These are phyloP conservation scores for Lipomyces mesembrius DNA, from an alignment of 805 yeast species.

Conservation along the genomic window DNA sequence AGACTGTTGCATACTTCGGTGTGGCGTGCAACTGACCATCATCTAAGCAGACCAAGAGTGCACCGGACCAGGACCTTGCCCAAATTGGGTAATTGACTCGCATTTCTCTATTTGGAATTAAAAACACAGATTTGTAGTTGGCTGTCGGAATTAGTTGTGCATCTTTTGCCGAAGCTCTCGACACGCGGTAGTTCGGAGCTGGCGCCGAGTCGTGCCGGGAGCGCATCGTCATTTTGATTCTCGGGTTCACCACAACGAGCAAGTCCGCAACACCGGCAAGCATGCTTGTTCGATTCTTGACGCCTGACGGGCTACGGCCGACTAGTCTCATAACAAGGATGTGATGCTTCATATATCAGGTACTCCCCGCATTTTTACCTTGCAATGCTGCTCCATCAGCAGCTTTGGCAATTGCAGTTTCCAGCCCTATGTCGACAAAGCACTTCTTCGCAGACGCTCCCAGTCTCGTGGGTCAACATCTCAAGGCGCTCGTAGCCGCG, in stretches of 20 bases:
- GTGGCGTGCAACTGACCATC: too few species aligned
- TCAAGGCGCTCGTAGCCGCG: constrained; percentile 59
- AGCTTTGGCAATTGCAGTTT: neutral
- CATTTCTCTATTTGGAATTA: too few species aligned
- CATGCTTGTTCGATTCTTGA: neutral
- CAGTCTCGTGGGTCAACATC: constrained; percentile 48
- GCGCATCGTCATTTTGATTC: neutral
- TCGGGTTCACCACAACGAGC: neutral
- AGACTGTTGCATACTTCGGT: too few species aligned
- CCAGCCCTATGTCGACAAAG: constrained; percentile 36
- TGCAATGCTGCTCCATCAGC: neutral
- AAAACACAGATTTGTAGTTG: too few species aligned
- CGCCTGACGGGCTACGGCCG: neutral
- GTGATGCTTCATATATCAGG: neutral
- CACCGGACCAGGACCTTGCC: too few species aligned
- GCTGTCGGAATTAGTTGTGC: too few species aligned
- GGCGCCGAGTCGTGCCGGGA: neutral
- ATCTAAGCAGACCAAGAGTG: too few species aligned
- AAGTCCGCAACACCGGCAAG: neutral
- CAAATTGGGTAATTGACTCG: too few species aligned
- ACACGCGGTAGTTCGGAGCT: neutral
- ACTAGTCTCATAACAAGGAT: neutral
- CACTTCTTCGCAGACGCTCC: constrained; percentile 45
- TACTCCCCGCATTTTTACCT: neutral
- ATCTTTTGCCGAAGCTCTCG: too few species aligned